These are phyloP conservation scores for Populus tomentosa DNA, from an alignment of 441 rosid species.

Conservation along the genomic window DNA sequence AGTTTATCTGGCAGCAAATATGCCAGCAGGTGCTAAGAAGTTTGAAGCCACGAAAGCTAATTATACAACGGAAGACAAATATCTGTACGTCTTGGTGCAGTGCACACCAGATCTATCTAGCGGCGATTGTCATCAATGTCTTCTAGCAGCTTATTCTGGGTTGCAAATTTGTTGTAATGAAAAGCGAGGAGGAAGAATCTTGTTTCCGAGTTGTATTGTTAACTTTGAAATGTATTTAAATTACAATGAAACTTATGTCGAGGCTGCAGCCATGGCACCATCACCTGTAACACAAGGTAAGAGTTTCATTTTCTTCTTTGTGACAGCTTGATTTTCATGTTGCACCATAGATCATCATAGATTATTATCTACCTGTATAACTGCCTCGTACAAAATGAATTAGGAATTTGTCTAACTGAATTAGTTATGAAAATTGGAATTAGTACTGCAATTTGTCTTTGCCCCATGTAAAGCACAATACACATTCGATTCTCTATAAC, in stretches of 20 bases:
- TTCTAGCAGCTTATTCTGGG: not conserved
- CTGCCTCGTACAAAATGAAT: too few species aligned
- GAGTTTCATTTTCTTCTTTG: too few species aligned
- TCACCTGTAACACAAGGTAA: too few species aligned
- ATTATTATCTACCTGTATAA: too few species aligned
- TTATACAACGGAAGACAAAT: not conserved
- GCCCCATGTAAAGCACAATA: not conserved
- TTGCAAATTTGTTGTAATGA: not conserved
- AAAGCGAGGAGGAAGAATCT: conserved; percentile 10
- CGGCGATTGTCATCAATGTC: not conserved
- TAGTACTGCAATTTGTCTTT: too few species aligned
- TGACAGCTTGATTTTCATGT: too few species aligned
- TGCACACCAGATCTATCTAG: conserved; percentile 25
- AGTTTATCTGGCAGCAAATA: not conserved
- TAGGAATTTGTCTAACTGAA: too few species aligned
- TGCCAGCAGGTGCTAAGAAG: not conserved
- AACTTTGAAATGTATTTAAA: not conserved
- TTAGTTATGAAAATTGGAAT: too few species aligned
- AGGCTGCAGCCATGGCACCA: not conserved
- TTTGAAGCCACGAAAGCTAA: conserved; percentile 4
- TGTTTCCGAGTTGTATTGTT: not conserved
- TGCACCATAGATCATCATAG: too few species aligned
- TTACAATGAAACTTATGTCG: not conserved
- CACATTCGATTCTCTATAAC: too few species aligned
- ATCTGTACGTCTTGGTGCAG: conserved; percentile 17